phyloP scores from a whole-genome alignment of 768 basidiomycete species.

The Trametes villosa region DNA sequence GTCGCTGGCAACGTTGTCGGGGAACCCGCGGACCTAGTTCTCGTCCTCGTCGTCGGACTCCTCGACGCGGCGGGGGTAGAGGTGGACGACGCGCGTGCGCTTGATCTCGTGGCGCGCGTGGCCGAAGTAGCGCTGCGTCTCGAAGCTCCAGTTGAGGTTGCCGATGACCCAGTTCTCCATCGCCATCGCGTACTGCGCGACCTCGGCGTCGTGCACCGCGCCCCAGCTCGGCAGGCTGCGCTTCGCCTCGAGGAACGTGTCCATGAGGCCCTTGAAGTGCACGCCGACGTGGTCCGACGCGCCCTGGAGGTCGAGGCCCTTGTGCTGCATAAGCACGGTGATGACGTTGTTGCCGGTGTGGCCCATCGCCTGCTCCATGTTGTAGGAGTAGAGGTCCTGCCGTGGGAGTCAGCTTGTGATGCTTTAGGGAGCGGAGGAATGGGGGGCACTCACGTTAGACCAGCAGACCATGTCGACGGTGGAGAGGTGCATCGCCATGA shows the following conservation, averaged over 20 bases:
- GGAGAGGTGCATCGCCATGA: slow-evolving; percentile 58
- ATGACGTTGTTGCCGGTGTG: slow-evolving; percentile 69
- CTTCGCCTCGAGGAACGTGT: slow-evolving; percentile 52
- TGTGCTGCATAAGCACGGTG: slow-evolving; percentile 66
- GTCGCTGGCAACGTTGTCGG: too few species aligned
- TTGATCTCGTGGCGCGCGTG: slow-evolving; percentile 54
- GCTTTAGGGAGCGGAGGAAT: not conserved
- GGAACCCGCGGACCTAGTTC: slow-evolving; percentile 22
- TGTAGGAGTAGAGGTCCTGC: slow-evolving; percentile 74
- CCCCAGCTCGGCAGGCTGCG: slow-evolving; percentile 54
- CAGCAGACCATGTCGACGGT: slow-evolving; percentile 71
- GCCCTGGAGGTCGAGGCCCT: slow-evolving; percentile 55
- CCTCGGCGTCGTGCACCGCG: slow-evolving; percentile 48
- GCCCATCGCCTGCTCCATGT: slow-evolving; percentile 72
- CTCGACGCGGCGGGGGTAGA: slow-evolving; percentile 24
- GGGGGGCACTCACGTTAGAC: slow-evolving; percentile 59
- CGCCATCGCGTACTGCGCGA: slow-evolving; percentile 56
- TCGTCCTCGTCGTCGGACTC: slow-evolving; percentile 14
- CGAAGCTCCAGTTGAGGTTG: slow-evolving; percentile 71
- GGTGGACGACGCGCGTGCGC: slow-evolving; percentile 29
- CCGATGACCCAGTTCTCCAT: slow-evolving; percentile 65
- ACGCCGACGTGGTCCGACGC: slow-evolving; percentile 61
- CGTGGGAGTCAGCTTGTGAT: not conserved
- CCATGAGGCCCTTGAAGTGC: slow-evolving; percentile 54
- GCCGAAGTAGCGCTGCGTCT: slow-evolving; percentile 72